Conservation (phyloP, 345 rosid species). For the Cardiospermum halicacabum region DNA sequence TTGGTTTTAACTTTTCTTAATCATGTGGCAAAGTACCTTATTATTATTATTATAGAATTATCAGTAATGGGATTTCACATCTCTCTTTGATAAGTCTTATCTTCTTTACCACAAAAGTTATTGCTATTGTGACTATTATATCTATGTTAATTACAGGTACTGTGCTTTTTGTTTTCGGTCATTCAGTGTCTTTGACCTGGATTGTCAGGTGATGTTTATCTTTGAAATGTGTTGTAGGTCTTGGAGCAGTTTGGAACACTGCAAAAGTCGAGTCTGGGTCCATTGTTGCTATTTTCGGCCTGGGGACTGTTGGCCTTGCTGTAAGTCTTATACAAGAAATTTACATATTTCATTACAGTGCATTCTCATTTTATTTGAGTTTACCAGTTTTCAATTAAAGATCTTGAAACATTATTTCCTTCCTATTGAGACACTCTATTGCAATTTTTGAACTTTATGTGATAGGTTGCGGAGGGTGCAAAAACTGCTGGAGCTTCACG, state of each 20-base stretch:
- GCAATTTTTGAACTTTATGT: conserved; percentile 4
- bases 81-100: background rate
- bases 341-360: background rate
- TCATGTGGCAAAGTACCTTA: background rate
- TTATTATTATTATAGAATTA: background rate
- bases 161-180: background rate
- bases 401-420: background rate
- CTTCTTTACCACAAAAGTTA: background rate
- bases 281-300: conserved; percentile 89
- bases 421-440: background rate
- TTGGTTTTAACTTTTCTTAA: background rate
- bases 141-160: background rate
- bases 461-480: conserved; percentile 98
- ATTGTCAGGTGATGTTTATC: background rate
- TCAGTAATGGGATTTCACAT: background rate
- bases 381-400: background rate
- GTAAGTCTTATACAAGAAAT: conserved; percentile 39
- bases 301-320: conserved; percentile 98
- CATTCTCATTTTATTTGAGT: background rate
- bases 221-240: conserved; percentile 34
- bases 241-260: conserved; percentile 99
- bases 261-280: conserved; percentile 98
- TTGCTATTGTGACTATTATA: background rate
- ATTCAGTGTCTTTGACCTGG: background rate
- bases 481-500: conserved; percentile 96